phyloP scores from a whole-genome alignment of 1,139 yeast genomes.

The Debaryomyces sp. region DNA sequence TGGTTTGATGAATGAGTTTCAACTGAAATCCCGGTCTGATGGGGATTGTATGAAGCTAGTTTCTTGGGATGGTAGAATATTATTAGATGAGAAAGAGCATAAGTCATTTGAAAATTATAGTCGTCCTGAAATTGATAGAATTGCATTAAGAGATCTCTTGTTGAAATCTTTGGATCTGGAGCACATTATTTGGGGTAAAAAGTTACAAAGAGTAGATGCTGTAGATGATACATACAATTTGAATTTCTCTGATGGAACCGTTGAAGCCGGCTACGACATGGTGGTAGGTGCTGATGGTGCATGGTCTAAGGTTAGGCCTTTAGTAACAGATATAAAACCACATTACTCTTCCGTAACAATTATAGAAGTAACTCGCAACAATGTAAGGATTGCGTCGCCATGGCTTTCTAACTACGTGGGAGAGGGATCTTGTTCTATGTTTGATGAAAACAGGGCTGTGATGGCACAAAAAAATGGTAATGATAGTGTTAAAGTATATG shows the following conservation, averaged over 20 bases:
- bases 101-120: not conserved
- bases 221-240: not conserved
- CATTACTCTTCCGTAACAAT: not conserved
- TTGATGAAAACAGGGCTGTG: not conserved
- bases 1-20: not conserved
- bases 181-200: not conserved
- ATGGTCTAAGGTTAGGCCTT: not conserved
- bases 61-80: not conserved
- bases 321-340: not conserved
- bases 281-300: not conserved
- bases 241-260: not conserved
- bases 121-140: not conserved
- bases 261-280: not conserved
- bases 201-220: not conserved
- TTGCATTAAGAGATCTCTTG: not conserved
- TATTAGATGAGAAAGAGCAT: not conserved
- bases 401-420: not conserved
- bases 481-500: not conserved
- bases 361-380: not conserved
- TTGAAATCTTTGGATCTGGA: not conserved
- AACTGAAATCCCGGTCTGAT: not conserved
- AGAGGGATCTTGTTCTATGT: not conserved
- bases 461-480: not conserved
- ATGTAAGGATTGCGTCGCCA: not conserved
- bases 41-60: not conserved